These are phyloP conservation scores for Perkinsus chesapeaki DNA, from an alignment of 169 alveolate species.

Conservation along the genomic window DNA sequence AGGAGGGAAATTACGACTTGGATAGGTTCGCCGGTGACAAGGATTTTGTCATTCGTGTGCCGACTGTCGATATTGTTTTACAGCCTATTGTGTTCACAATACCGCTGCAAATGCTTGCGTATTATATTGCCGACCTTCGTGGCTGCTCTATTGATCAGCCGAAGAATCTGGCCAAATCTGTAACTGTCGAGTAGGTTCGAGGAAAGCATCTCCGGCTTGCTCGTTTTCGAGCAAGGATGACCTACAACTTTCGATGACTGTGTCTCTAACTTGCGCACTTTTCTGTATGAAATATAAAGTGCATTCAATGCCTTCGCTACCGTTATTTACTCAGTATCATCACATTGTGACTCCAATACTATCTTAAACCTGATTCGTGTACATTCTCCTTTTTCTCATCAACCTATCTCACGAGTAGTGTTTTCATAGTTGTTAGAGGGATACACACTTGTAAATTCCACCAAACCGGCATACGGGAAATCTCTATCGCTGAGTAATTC, in stretches of 20 bases:
- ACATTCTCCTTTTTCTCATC: not conserved
- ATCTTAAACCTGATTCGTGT: not conserved
- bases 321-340: not conserved
- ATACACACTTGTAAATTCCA: too few relatives aligned
- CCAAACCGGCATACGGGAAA: too few relatives aligned
- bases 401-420: not conserved
- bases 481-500: too few relatives aligned
- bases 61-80: constrained; percentile 26
- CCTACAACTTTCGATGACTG: not conserved
- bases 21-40: constrained; percentile 57
- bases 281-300: not conserved
- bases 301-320: not conserved
- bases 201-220: not conserved
- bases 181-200: constrained; percentile 50
- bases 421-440: not conserved
- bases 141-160: constrained; percentile 54
- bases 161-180: constrained; percentile 62
- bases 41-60: constrained; percentile 55
- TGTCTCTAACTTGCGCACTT: not conserved
- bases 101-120: constrained; percentile 41
- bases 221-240: not conserved
- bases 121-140: constrained; percentile 23
- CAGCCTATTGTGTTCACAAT: constrained; percentile 35
- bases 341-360: not conserved
- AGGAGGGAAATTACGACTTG: constrained; percentile 38